These are phyloP conservation scores for Clavispora santaluciae DNA, from an alignment of 805 yeast species.

Conservation along the genomic window DNA sequence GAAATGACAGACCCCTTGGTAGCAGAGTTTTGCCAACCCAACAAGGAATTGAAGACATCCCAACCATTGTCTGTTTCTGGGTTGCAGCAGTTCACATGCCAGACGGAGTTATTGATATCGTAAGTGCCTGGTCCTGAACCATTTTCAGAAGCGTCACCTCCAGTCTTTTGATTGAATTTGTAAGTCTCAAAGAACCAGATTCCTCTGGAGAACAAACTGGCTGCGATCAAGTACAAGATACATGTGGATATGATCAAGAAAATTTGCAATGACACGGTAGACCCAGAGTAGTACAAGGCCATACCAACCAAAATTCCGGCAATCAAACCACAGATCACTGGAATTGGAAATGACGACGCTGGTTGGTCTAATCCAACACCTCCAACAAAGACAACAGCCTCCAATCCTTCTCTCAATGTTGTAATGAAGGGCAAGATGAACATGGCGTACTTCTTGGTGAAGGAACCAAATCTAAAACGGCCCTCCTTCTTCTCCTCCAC, in stretches of 20 bases:
- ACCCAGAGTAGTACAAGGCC: constrained; percentile 75
- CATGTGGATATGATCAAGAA: constrained; percentile 86
- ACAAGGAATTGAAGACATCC: constrained; percentile 91
- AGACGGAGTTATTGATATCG: constrained; percentile 70
- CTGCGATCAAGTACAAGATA: constrained; percentile 81
- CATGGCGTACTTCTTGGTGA: constrained; percentile 76
- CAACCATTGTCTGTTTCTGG: constrained; percentile 91
- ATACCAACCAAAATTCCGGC: constrained; percentile 74
- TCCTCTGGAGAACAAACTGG: constrained; percentile 91
- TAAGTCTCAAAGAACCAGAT: constrained; percentile 84
- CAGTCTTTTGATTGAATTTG: constrained; percentile 58
- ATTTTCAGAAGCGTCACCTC: constrained; percentile 92
- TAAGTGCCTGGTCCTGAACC: constrained; percentile 97
- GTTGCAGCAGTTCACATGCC: constrained; percentile 98
- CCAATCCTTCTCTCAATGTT: constrained; percentile 88
- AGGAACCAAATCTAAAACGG: constrained; percentile 49
- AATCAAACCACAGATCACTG: constrained; percentile 82
- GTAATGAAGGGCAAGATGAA: constrained; percentile 87
- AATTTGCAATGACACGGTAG: constrained; percentile 72
- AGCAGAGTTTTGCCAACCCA: constrained; percentile 98
- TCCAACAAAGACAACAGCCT: constrained; percentile 44
- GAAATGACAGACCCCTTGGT: constrained; percentile 87
- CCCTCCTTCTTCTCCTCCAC: constrained; percentile 55
- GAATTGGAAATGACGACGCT: constrained; percentile 73
- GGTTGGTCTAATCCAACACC: constrained; percentile 37